Percentiles rank a stretch among this genome's conserved stretches.
Evolutionary conservation across 768 basidiomycete species (phyloP).

Genomic region (Lentinus brumalis): DNA sequence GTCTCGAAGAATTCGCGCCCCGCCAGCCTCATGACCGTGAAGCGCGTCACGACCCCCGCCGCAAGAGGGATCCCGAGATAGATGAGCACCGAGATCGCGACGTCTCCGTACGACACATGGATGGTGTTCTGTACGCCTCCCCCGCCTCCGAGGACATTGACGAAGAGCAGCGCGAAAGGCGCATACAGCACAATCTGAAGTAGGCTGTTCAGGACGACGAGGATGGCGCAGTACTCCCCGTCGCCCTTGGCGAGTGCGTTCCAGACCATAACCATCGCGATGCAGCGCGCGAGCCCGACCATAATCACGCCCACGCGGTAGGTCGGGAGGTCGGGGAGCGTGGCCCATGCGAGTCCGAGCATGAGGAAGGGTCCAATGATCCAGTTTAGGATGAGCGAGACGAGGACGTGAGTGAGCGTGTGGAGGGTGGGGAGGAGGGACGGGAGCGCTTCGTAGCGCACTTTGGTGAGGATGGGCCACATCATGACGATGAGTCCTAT

Average conservation of each 20-base stretch:
- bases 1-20: slow-evolving; percentile 52
- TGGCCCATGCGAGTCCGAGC: slow-evolving; percentile 86
- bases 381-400: slow-evolving; percentile 80
- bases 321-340: slow-evolving; percentile 73
- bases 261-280: slow-evolving; percentile 59
- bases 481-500: slow-evolving; percentile 86
- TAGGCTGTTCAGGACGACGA: slow-evolving; percentile 79
- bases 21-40: slow-evolving; percentile 46
- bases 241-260: slow-evolving; percentile 23
- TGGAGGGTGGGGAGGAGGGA: slow-evolving; percentile 49
- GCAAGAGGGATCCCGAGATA: slow-evolving; percentile 83
- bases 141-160: slow-evolving; percentile 64
- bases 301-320: slow-evolving; percentile 82
- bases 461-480: slow-evolving; percentile 80
- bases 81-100: slow-evolving; percentile 70
- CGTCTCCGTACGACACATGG: slow-evolving; percentile 56
- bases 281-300: slow-evolving; percentile 75
- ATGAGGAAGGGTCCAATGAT: slow-evolving; percentile 78
- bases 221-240: slow-evolving; percentile 40
- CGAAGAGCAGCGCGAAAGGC: slow-evolving; percentile 72
- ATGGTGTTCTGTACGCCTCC: slow-evolving; percentile 35
- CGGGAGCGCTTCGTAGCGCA: slow-evolving; percentile 75
- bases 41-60: slow-evolving; percentile 72
- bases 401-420: slow-evolving; percentile 67
- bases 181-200: slow-evolving; percentile 80